Evolutionary conservation across 176 grass and related monocot genomes (phyloP).

Genomic region (Cenchrus purpureus): DNA sequence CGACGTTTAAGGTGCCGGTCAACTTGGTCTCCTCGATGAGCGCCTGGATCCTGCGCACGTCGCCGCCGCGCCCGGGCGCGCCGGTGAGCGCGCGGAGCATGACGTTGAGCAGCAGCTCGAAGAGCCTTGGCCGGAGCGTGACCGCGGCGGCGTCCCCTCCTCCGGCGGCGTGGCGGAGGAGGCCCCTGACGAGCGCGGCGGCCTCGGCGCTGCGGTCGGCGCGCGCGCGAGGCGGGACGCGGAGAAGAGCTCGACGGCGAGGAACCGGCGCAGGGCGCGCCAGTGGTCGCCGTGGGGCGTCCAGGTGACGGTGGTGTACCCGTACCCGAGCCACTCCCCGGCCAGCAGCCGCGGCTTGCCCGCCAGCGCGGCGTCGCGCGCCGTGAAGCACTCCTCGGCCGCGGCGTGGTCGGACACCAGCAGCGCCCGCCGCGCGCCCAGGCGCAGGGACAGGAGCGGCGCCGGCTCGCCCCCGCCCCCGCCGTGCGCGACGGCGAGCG

Average conservation of each 20-base stretch:
- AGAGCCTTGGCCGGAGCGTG: constrained; percentile 25
- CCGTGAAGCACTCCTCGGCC: too few relatives aligned
- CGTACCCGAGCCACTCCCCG: too few relatives aligned
- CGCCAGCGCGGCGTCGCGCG: too few relatives aligned
- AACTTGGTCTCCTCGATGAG: constrained; percentile 45
- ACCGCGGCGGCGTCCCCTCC: not conserved
- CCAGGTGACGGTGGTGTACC: too few relatives aligned
- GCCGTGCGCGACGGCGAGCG: constrained; percentile 8
- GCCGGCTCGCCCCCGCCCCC: too few relatives aligned
- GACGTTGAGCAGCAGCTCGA: constrained; percentile 47
- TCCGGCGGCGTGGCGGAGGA: constrained; percentile 22
- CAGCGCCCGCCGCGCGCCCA: too few relatives aligned
- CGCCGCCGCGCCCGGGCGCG: not conserved
- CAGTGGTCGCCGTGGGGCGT: constrained; percentile 6
- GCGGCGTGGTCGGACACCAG: too few relatives aligned
- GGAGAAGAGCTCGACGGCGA: constrained; percentile 47
- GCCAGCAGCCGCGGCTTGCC: too few relatives aligned
- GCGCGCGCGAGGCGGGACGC: constrained; percentile 34
- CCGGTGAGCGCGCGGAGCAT: constrained; percentile 42
- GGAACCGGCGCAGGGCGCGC: constrained; percentile 61
- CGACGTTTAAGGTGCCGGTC: constrained; percentile 42
- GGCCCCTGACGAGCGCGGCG: constrained; percentile 10
- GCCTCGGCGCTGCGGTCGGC: constrained; percentile 51
- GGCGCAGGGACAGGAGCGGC: too few relatives aligned
- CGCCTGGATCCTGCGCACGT: constrained; percentile 31